Evolutionary conservation across 108 stramenopile species (phyloP).

Genomic region (Mayamaea pseudoterrestris): DNA sequence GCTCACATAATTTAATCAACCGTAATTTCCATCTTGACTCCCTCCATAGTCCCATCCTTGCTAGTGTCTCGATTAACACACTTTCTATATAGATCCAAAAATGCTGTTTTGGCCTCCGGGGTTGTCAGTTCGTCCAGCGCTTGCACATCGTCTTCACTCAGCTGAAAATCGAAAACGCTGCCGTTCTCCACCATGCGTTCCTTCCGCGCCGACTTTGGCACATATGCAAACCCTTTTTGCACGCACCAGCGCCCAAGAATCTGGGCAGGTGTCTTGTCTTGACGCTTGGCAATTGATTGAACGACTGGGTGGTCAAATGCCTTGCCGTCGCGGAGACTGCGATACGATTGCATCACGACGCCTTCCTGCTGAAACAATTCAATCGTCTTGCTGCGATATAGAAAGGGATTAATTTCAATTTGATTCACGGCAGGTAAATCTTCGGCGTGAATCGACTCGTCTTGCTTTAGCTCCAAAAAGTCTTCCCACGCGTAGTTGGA

Average conservation of each 20-base stretch:
- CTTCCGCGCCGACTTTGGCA: constrained; percentile 77
- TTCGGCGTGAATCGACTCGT: constrained; percentile 2
- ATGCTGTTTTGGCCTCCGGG: constrained; percentile 44
- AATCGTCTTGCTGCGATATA: constrained; percentile 78
- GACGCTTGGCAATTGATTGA: constrained; percentile 26
- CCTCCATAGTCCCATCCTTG: constrained; percentile 84
- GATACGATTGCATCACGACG: constrained; percentile 80
- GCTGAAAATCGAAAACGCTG: constrained; percentile 78
- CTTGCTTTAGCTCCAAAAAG: constrained; percentile 52
- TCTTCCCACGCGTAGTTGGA: constrained; percentile 42
- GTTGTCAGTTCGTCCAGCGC: constrained; percentile 68
- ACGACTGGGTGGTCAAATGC: constrained; percentile 67
- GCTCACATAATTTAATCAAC: constrained; percentile 37
- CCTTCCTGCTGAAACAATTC: constrained; percentile 52
- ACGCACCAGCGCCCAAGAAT: constrained; percentile 90
- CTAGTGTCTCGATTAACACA: constrained; percentile 85
- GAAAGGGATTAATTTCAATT: constrained; percentile 89
- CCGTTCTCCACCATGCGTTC: constrained; percentile 86
- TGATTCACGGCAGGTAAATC: constrained; percentile 74
- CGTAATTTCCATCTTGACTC: constrained; percentile 83
- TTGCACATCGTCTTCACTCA: constrained; percentile 55
- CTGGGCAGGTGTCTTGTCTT: constrained; percentile 56
- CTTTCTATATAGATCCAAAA: constrained; percentile 61
- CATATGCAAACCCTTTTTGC: constrained; percentile 79
- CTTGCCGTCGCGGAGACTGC: constrained; percentile 80